Evolutionary conservation across 2,329 filamentous ascomycete species (phyloP).

Genomic region (Hypoxylon sp.): DNA sequence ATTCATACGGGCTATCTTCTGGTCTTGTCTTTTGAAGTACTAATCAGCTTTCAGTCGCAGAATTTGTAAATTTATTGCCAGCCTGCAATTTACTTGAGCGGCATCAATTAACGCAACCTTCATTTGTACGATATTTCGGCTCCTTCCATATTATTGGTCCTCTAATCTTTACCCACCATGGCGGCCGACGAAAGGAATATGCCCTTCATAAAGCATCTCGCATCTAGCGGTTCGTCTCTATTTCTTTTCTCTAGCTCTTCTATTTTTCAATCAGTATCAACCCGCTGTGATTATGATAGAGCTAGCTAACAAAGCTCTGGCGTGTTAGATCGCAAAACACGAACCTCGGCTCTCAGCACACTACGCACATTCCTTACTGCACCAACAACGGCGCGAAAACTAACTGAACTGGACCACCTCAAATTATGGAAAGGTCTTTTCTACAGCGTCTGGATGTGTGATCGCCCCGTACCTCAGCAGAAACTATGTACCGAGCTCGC

Average conservation of each 20-base stretch:
- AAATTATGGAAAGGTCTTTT: constrained; percentile 97
- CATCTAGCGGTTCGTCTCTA: constrained; percentile 78
- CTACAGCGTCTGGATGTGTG: constrained; percentile 94
- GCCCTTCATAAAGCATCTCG: constrained; percentile 87
- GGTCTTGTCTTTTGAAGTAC: background rate
- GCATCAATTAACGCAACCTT: background rate
- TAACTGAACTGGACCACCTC: constrained; percentile 79
- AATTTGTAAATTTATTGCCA: background rate
- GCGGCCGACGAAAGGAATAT: constrained; percentile 64
- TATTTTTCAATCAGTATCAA: background rate
- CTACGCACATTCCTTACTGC: constrained; percentile 83
- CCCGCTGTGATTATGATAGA: background rate
- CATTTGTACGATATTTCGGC: no score
- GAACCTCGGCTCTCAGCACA: constrained; percentile 82
- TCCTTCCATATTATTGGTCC: background rate
- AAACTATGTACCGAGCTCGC: constrained; percentile 84
- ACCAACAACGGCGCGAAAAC: constrained; percentile 63
- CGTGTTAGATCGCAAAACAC: constrained; percentile 78
- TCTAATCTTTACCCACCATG: constrained; percentile 39
- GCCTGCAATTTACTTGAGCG: background rate
- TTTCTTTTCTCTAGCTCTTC: background rate
- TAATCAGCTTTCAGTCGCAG: background rate
- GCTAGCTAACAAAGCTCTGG: background rate
- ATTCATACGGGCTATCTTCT: no score
- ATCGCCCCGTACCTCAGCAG: constrained; percentile 90